phyloP scores from a whole-genome alignment of 164 flowering plant genomes.

The Sedum album region DNA sequence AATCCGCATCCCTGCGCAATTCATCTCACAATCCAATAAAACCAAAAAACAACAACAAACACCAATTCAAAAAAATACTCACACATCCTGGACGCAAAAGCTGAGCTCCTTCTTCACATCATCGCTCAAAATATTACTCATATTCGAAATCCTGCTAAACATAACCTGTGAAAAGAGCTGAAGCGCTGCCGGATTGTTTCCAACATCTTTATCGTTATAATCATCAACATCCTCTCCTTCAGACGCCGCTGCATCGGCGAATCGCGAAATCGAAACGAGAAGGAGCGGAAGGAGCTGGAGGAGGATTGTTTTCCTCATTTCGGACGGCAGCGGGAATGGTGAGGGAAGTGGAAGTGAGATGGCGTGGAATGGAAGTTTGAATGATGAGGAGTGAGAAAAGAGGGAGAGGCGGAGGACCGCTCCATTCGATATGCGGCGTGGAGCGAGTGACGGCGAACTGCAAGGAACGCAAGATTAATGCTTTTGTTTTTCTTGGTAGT shows the following conservation, averaged over 20 bases:
- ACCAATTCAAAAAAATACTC: constrained; percentile 10
- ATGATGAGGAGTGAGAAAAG: neutral
- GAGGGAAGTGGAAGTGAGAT: neutral
- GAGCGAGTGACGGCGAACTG: constrained; percentile 33
- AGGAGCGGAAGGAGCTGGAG: neutral
- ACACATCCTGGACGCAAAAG: constrained; percentile 69
- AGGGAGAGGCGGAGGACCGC: neutral
- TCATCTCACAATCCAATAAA: neutral
- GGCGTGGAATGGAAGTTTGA: neutral
- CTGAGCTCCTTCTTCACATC: constrained; percentile 31
- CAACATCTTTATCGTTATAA: constrained; percentile 1
- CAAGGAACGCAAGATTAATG: too few relatives aligned
- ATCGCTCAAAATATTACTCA: constrained; percentile 28
- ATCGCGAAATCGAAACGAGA: neutral
- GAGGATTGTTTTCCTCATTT: neutral
- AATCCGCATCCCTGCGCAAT: constrained; percentile 58
- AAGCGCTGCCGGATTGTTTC: constrained; percentile 24
- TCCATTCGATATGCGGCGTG: constrained; percentile 25
- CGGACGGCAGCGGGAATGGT: neutral
- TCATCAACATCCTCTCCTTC: constrained; percentile 4
- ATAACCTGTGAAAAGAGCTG: constrained; percentile 33
- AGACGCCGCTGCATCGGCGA: neutral
- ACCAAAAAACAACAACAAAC: too few relatives aligned
- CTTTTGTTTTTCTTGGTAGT: too few relatives aligned
- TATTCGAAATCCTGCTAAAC: constrained; percentile 30